phyloP scores from a whole-genome alignment of 2,329 filamentous ascomycete genomes.

The Mycosphaerella sp. region DNA sequence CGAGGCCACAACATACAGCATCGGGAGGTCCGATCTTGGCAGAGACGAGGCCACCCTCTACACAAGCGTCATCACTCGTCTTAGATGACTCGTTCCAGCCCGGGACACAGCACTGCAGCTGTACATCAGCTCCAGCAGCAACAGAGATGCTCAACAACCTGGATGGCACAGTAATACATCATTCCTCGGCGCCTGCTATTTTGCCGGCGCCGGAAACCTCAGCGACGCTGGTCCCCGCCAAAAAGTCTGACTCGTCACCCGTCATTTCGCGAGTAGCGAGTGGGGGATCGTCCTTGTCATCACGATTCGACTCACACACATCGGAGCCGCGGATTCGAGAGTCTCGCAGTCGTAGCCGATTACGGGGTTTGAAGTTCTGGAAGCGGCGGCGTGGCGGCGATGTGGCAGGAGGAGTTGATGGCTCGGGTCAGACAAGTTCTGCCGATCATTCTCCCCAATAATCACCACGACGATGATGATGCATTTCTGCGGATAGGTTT shows the following conservation, averaged over 20 bases:
- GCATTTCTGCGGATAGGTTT: not conserved
- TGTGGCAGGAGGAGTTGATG: slow-evolving; percentile 8
- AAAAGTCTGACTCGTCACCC: slow-evolving; percentile 22
- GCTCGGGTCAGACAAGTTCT: slow-evolving; percentile 1
- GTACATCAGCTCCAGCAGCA: slow-evolving; percentile 11
- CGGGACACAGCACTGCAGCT: slow-evolving; percentile 4
- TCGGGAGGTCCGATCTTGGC: slow-evolving; percentile 28
- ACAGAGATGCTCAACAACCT: slow-evolving; percentile 23
- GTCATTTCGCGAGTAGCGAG: slow-evolving; percentile 19
- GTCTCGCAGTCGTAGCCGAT: slow-evolving; percentile 32
- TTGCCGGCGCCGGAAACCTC: not conserved
- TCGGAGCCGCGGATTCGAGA: slow-evolving; percentile 22
- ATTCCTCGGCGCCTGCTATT: slow-evolving; percentile 13
- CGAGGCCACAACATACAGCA: slow-evolving; percentile 31
- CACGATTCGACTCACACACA: slow-evolving; percentile 12
- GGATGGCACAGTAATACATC: slow-evolving; percentile 18
- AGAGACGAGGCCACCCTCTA: slow-evolving; percentile 29
- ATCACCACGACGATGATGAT: not conserved
- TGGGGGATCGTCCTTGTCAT: slow-evolving; percentile 19
- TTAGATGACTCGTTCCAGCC: slow-evolving; percentile 22
- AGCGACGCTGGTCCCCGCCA: slow-evolving; percentile 1
- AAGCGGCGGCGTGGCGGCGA: slow-evolving; percentile 28
- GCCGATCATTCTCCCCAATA: slow-evolving; percentile 9
- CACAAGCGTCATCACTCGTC: slow-evolving; percentile 32
- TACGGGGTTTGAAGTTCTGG: slow-evolving; percentile 35